Percentiles rank a stretch among this genome's conserved stretches.
These are phyloP conservation scores for Trichopus zeylanicus DNA, from an alignment of 116 monocot species.

Conservation along the genomic window DNA sequence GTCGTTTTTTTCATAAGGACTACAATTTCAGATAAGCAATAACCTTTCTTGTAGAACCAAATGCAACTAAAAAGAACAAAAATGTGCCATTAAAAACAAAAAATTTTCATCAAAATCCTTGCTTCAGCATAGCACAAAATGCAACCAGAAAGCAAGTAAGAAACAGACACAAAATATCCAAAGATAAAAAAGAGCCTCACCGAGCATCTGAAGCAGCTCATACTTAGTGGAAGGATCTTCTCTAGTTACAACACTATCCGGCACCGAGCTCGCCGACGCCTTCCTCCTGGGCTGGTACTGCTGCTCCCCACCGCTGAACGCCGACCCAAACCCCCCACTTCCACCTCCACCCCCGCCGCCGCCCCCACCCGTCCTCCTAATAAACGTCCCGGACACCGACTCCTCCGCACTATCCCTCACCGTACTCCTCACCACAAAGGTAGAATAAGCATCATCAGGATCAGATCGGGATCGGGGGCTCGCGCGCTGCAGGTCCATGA, in stretches of 20 bases:
- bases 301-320: conserved; percentile 14
- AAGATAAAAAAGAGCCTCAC: too few species aligned
- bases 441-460: conserved; percentile 50
- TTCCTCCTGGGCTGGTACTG: conserved; percentile 46
- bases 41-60: too few species aligned
- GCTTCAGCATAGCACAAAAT: too few species aligned
- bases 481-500: conserved; percentile 24
- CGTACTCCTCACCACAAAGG: conserved; percentile 51
- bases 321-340: conserved; percentile 4
- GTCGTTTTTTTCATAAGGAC: too few species aligned
- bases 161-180: too few species aligned
- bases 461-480: conserved; percentile 30
- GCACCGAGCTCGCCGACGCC: conserved; percentile 84
- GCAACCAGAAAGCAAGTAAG: too few species aligned
- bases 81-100: not conserved
- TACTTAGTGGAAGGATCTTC: conserved; percentile 98
- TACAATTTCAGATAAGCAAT: too few species aligned
- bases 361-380: conserved; percentile 16
- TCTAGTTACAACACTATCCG: conserved; percentile 66
- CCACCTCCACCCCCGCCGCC: conserved; percentile 20
- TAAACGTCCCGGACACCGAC: conserved; percentile 34
- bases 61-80: too few species aligned
- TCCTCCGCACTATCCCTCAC: conserved; percentile 22
- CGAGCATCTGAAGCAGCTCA: conserved; percentile 91
- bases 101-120: too few species aligned